Conservation (phyloP, 139 green algal species). For the Chlorella sp. region DNA sequence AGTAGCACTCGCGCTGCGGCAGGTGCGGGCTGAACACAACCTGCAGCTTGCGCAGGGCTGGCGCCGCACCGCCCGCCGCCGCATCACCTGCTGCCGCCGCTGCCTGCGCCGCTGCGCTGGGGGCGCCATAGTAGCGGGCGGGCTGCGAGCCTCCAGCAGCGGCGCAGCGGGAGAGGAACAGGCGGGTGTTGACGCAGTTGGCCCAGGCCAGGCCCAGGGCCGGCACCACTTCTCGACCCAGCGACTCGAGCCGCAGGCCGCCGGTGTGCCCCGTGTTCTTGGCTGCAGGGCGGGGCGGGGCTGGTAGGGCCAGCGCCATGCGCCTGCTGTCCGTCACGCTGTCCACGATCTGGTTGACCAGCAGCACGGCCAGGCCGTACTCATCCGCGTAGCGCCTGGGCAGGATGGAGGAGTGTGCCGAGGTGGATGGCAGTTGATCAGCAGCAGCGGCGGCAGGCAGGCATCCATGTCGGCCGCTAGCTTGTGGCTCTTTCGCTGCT, state of each 20-base stretch:
- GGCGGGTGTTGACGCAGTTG: slow-evolving; percentile 76
- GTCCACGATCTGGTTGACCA: slow-evolving; percentile 79
- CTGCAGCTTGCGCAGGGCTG: slow-evolving; percentile 47
- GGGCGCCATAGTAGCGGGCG: background rate
- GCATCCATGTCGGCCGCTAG: no score
- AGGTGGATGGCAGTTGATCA: no score
- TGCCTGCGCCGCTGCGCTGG: slow-evolving; percentile 4
- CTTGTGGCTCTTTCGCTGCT: no score
- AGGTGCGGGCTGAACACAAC: slow-evolving; percentile 73
- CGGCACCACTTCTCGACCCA: slow-evolving; percentile 67
- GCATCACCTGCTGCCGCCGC: background rate
- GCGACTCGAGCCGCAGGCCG: slow-evolving; percentile 53
- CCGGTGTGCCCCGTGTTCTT: slow-evolving; percentile 36
- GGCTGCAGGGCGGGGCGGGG: background rate
- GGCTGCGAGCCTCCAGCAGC: background rate
- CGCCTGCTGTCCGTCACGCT: slow-evolving; percentile 29
- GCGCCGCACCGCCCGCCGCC: background rate
- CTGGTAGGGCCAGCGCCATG: background rate
- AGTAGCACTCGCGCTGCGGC: slow-evolving; percentile 51
- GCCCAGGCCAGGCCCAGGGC: slow-evolving; percentile 82
- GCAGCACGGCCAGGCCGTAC: slow-evolving; percentile 68
- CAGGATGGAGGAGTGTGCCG: background rate
- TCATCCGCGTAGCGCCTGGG: slow-evolving; percentile 50
- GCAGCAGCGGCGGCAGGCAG: no score
- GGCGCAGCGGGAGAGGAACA: slow-evolving; percentile 66